Conservation (phyloP, 208 protist species). For the Crithidia brevicula region DNA sequence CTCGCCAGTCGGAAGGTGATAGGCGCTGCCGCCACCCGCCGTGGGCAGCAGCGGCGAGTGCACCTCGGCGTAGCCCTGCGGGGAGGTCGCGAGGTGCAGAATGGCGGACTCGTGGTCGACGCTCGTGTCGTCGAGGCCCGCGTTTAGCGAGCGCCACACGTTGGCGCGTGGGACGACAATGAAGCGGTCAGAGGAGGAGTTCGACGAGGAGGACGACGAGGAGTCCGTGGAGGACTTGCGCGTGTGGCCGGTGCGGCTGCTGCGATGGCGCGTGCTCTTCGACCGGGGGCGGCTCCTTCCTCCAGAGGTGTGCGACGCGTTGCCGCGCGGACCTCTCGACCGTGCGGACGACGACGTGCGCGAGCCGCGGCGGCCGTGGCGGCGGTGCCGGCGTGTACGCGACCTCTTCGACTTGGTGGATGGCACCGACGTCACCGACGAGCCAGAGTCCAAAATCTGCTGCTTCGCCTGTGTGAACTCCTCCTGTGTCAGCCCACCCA, state of each 20-base stretch:
- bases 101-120: constrained; percentile 15
- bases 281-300: constrained; percentile 13
- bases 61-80: constrained; percentile 2
- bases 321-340: not conserved
- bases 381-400: constrained; percentile 15
- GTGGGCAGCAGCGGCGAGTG: constrained; percentile 22
- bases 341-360: not conserved
- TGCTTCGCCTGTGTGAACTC: constrained; percentile 84
- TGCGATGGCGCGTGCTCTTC: constrained; percentile 12
- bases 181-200: constrained; percentile 44
- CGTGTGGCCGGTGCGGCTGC: constrained; percentile 10
- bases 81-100: constrained; percentile 5
- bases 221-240: constrained; percentile 8
- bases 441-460: constrained; percentile 50
- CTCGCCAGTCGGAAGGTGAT: not conserved
- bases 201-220: constrained; percentile 38
- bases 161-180: constrained; percentile 72
- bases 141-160: constrained; percentile 68
- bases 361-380: not conserved
- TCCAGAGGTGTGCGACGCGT: not conserved
- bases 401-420: constrained; percentile 11
- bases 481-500: constrained; percentile 66
- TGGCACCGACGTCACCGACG: constrained; percentile 18
- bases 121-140: constrained; percentile 26
- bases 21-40: not conserved